These are phyloP conservation scores for Amaranthus cruentus DNA, from an alignment of 148 eudicot species.

Conservation along the genomic window DNA sequence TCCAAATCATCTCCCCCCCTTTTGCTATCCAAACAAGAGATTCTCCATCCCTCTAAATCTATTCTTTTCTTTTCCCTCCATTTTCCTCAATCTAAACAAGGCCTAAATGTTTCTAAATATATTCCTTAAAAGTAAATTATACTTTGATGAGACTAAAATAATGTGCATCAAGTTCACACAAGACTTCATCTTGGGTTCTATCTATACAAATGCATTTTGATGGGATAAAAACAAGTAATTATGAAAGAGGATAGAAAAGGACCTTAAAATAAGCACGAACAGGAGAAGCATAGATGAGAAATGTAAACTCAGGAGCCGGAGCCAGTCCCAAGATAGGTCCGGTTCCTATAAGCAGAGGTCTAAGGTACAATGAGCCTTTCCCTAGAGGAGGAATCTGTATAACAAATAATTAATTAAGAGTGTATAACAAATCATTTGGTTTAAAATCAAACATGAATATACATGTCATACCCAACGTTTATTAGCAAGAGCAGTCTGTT, in stretches of 20 bases:
- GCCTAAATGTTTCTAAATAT: no score
- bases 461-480: slow-evolving; percentile 34
- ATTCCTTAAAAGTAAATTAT: no score
- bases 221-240: background rate
- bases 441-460: background rate
- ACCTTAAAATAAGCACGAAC: slow-evolving; percentile 83
- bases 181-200: no score
- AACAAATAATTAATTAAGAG: background rate
- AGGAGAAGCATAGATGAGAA: slow-evolving; percentile 70
- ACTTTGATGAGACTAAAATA: no score
- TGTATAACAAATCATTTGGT: background rate
- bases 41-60: no score
- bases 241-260: background rate
- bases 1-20: no score
- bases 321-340: slow-evolving; percentile 65
- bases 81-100: no score
- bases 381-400: slow-evolving; percentile 80
- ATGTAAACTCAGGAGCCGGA: slow-evolving; percentile 77
- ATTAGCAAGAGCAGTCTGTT: slow-evolving; percentile 39
- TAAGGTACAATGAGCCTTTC: slow-evolving; percentile 76
- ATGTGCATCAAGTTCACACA: no score
- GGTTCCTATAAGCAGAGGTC: slow-evolving; percentile 80
- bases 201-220: no score
- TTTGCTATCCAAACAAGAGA: no score
- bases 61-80: no score